Percentiles rank a stretch among this genome's conserved stretches.
Evolutionary conservation across 1,284 basidiomycete species (phyloP).

Genomic region (Stereum hirsutum): DNA sequence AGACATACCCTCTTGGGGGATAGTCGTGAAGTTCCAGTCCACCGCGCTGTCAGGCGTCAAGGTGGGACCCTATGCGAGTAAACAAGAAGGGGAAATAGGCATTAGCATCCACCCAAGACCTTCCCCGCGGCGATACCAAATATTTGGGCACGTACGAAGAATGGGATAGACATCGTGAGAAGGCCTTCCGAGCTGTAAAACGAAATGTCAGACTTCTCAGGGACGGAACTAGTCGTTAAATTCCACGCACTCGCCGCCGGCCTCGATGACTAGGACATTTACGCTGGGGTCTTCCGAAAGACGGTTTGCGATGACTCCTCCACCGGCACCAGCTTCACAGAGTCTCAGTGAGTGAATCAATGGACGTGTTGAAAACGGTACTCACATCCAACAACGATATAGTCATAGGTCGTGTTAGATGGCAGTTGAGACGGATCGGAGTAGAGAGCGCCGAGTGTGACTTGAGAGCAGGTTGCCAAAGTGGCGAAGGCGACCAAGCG

Average conservation of each 20-base stretch:
- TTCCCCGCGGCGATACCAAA: too few species aligned
- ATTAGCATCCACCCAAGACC: too few species aligned
- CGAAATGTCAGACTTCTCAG: not conserved
- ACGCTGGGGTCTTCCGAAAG: constrained; percentile 2
- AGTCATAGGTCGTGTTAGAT: constrained; percentile 6
- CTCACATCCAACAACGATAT: constrained; percentile 7
- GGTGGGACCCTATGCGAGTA: too few species aligned
- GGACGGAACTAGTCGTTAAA: not conserved
- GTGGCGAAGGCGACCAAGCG: too few species aligned
- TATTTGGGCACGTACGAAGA: too few species aligned
- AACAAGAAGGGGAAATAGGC: too few species aligned
- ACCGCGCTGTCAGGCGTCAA: not conserved
- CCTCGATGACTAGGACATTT: constrained; percentile 7
- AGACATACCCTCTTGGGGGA: too few species aligned
- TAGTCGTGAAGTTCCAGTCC: constrained; percentile 24
- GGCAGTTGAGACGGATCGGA: constrained; percentile 1
- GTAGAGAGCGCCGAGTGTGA: not conserved
- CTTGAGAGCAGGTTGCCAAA: too few species aligned
- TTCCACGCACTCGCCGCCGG: constrained; percentile 5
- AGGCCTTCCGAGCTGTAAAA: too few species aligned
- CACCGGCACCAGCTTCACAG: constrained; percentile 5
- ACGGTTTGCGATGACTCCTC: constrained; percentile 4
- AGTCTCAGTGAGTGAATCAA: not conserved
- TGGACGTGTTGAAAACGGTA: not conserved
- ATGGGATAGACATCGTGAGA: too few species aligned